A percentile compares a stretch with the other conserved stretches of the same genome.
Evolutionary conservation across 139 green algal genomes (phyloP).

Genomic region (Asterochloris sp.): DNA sequence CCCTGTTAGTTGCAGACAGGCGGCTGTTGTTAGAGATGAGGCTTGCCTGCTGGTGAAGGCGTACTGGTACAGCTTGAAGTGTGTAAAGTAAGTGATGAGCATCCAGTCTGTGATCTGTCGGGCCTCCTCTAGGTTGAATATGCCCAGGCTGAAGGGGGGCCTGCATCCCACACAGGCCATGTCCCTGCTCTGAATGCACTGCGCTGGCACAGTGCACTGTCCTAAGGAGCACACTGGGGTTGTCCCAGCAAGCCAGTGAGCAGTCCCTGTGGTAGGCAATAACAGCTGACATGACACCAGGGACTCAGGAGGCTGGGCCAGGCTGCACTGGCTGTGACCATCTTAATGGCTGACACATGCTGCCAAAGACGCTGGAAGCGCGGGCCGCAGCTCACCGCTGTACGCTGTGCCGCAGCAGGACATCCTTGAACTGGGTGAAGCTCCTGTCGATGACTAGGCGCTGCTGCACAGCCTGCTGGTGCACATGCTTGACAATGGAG

Average conservation of each 20-base stretch:
- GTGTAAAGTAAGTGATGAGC: conserved; percentile 60
- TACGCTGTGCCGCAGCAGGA: conserved; percentile 52
- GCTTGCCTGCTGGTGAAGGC: conserved; percentile 52
- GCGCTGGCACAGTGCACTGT: too few species aligned
- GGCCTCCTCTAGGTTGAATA: conserved; percentile 55
- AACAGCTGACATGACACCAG: too few species aligned
- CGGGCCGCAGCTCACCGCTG: conserved; percentile 32
- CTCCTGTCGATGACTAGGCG: conserved; percentile 45
- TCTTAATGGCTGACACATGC: not conserved
- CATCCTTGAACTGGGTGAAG: conserved; percentile 53
- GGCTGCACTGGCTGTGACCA: not conserved
- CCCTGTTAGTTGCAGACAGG: too few species aligned
- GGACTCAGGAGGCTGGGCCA: not conserved
- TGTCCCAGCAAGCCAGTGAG: too few species aligned
- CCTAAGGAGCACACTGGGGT: too few species aligned
- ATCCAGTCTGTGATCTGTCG: conserved; percentile 50
- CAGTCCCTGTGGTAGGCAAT: too few species aligned
- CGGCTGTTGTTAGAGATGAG: not conserved
- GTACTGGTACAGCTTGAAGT: conserved; percentile 78
- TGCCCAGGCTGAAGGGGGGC: conserved; percentile 59
- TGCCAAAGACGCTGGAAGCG: not conserved
- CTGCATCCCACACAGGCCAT: conserved; percentile 11
- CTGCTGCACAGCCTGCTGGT: conserved; percentile 21
- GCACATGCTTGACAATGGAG: conserved; percentile 53
- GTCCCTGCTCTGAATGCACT: not conserved